Base-by-base conservation (phyloP, 2,329 filamentous ascomycete genomes). In the Trichocomaceae sp. region DNA sequence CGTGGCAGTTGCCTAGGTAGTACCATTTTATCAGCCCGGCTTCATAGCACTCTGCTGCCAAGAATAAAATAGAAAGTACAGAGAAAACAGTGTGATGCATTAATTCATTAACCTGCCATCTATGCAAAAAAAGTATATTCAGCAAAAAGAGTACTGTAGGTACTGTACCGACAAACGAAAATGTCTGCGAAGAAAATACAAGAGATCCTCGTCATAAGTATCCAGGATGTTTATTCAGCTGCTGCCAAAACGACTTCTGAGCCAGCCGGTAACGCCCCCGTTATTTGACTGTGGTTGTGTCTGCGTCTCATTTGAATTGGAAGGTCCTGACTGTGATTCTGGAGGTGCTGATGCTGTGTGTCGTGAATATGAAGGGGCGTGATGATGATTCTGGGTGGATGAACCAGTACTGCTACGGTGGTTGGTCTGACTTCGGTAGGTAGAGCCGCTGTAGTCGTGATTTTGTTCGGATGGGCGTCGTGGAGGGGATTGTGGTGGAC, bases 221-320 rank as follows among this genome's bases (percentile, higher is more conserved):
- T n/a, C n/a, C 26, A 19, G 39, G 39, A 23, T 45, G 35, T 46
- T 31, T n/a, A 49, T 57, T 56, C 42, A 59, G 48, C 55, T 60
- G 29, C 63, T 60, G 19, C 64, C 62, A 54, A 66, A 60, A 47
- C 55, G 64, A 55, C 58, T 64, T 39, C 64, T 62, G 15, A 66
- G 52, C 64, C 64, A 66, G 6, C 59, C 59, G 2, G 60, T 46
- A 29, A 57, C 20, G 6, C 56, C 56, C 15, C 56, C 56, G 13
- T 39, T 23, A 50, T 22, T 52, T 33, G 51, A 31, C 20, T 46
- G 37, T 3, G 55, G n/a, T 26, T 50, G 47, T 31, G 12, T 17
- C 33, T 49, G 47, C 10, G 29, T 20, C 31, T 52, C 41, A 6
- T 23, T 47, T 23, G 35, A n/a, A 13, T 19, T 23, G 13, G 55